Base-by-base conservation (phyloP, 768 basidiomycete genomes). In the Auriscalpium microsporum region DNA sequence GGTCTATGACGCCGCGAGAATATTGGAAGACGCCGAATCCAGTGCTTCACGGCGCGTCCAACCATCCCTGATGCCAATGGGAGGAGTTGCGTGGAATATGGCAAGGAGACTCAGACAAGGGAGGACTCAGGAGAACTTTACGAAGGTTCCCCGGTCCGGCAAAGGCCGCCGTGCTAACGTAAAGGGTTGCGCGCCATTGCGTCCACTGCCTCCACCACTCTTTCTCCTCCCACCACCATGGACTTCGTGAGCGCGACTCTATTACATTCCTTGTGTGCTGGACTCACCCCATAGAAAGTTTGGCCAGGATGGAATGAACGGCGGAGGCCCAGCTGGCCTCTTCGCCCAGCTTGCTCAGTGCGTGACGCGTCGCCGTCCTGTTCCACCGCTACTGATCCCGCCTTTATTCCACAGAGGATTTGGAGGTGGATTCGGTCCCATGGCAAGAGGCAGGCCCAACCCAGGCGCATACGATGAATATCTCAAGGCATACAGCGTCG, bases 401-500 rank as follows among this genome's bases (percentile, higher is more conserved):
- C 51, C 46, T 11, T 58, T 60, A 63, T 50, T 57, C 14, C 3
- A 50, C 62, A 86, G 83, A 58, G 81, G 78, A 28, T 73, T 86
- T 45, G 76, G 78, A 42, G 77, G 72, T 38, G 77, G 76, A 13
- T 78, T 76, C 60, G 76, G 73, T 28, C 73, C 72, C 61, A 70
- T 68, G 40, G 61, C 73, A 47, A 75, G 78, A 14, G 74, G 46
- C 9, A 53, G 78, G 8, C 62, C 81, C n/a, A 78, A 83, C 56
- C 78, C 90, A 13, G 79, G 84, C 59, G 76, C 89, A 0, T 98
- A 91, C 65, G 87, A 94, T 64, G 90, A 95, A 63, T 94, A 95
- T 72, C 78, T 93, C 63, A 94, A 89, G 67, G 96, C 94, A 2
- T 95, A 94, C 67, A 94, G 92, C 61, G 89, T 94, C 52, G 94